Percentiles rank a stretch among this genome's conserved stretches.
Conservation (phyloP, 1,284 basidiomycete genomes). For the Fomes fomentarius region DNA sequence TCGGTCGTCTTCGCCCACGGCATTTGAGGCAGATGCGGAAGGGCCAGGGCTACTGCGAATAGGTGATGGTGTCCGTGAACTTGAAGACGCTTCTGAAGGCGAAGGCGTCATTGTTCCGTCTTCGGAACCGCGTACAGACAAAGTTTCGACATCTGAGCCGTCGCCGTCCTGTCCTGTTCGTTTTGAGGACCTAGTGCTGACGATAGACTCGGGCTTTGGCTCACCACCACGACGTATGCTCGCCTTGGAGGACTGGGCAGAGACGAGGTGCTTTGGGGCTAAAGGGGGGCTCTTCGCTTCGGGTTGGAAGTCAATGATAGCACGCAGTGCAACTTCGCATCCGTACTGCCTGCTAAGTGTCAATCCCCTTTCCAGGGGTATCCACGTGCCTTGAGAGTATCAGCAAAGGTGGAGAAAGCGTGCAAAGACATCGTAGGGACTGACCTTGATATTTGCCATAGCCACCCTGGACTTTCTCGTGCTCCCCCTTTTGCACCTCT, state of each 20-base stretch:
- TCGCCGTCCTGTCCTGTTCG: slow-evolving; percentile 43
- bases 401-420: not conserved
- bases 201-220: slow-evolving; percentile 45
- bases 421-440: not conserved
- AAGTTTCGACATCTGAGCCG: slow-evolving; percentile 58
- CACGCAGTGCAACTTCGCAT: slow-evolving; percentile 86
- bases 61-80: slow-evolving; percentile 89
- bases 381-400: slow-evolving; percentile 88
- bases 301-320: slow-evolving; percentile 95
- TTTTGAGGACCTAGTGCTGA: slow-evolving; percentile 60
- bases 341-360: slow-evolving; percentile 92
- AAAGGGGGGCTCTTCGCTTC: slow-evolving; percentile 92
- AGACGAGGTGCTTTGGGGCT: slow-evolving; percentile 94
- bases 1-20: slow-evolving; percentile 41
- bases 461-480: slow-evolving; percentile 99
- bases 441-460: slow-evolving; percentile 99
- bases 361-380: slow-evolving; percentile 92
- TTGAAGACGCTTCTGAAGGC: slow-evolving; percentile 84
- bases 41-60: slow-evolving; percentile 60
- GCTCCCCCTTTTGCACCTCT: slow-evolving; percentile 98
- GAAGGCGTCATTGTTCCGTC: slow-evolving; percentile 86
- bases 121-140: slow-evolving; percentile 70
- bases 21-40: slow-evolving; percentile 42
- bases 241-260: slow-evolving; percentile 59
- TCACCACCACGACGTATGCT: slow-evolving; percentile 49